A percentile compares a stretch with the other conserved stretches of the same genome.
phyloP scores from a whole-genome alignment of 108 stramenopile species.

The Skeletonema potamos region DNA sequence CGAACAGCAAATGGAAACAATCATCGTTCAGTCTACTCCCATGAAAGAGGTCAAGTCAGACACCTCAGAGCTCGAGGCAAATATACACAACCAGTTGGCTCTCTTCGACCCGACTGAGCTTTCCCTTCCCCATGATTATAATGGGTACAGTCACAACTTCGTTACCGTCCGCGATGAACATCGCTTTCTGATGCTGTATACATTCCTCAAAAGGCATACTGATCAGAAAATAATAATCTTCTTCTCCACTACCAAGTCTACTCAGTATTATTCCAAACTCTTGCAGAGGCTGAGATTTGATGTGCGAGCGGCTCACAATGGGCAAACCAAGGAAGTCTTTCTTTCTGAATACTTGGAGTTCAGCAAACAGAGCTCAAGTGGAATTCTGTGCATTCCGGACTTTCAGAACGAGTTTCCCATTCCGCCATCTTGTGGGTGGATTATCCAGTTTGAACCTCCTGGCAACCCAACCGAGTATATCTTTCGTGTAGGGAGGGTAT shows the following conservation, averaged over 20 bases:
- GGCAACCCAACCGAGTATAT: conserved; percentile 35
- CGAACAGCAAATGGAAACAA: not conserved
- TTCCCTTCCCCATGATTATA: not conserved
- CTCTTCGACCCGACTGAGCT: not conserved
- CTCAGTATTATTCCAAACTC: conserved; percentile 21
- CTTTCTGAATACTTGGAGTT: conserved; percentile 16
- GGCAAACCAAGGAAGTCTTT: conserved; percentile 13
- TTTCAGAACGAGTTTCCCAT: conserved; percentile 12
- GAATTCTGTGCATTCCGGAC: conserved; percentile 33
- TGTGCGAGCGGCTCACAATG: conserved; percentile 9
- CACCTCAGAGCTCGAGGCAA: not conserved
- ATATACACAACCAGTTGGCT: not conserved
- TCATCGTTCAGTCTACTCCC: not conserved
- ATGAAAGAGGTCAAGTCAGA: not conserved
- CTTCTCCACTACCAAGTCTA: conserved; percentile 40
- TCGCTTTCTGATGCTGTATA: conserved; percentile 42
- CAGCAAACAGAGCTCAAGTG: not conserved
- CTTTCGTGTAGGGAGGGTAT: conserved; percentile 20
- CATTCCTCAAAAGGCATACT: conserved; percentile 26
- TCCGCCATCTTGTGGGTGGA: conserved; percentile 20
- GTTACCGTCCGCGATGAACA: conserved; percentile 39
- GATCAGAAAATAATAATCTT: conserved; percentile 25
- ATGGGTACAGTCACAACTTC: conserved; percentile 34
- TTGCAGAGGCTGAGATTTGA: conserved; percentile 29
- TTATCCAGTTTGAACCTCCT: conserved; percentile 43